Percentiles rank a stretch among this genome's conserved stretches.
Evolutionary conservation across 129 eudicot genomes (phyloP).

Genomic region (Mikania micrantha): DNA sequence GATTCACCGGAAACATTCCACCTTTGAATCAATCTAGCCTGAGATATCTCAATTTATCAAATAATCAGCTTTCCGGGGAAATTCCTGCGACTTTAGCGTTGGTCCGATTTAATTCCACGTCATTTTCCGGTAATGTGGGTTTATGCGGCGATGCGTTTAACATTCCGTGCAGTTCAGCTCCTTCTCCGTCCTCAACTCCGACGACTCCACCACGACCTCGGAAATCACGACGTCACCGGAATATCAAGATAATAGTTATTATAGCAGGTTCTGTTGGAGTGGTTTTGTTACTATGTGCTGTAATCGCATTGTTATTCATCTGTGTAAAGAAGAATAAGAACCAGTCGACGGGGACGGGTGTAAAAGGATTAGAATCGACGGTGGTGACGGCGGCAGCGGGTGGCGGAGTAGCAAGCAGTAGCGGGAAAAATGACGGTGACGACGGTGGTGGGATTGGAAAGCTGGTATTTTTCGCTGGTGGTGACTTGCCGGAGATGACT

Average conservation of each 20-base stretch:
- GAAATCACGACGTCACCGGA: conserved; percentile 21
- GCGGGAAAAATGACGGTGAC: conserved; percentile 16
- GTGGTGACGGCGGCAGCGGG: conserved; percentile 14
- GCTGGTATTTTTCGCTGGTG: conserved; percentile 64
- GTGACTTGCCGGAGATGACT: conserved; percentile 62
- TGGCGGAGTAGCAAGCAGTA: background rate
- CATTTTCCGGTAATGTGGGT: conserved; percentile 46
- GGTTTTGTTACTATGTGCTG: conserved; percentile 28
- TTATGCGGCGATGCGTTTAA: conserved; percentile 52
- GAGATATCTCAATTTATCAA: conserved; percentile 57
- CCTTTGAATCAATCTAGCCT: conserved; percentile 54
- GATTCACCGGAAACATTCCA: conserved; percentile 61
- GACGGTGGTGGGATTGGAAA: conserved; percentile 59
- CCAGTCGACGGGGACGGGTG: conserved; percentile 3
- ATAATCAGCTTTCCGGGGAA: conserved; percentile 57
- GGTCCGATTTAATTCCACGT: conserved; percentile 47
- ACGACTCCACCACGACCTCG: background rate
- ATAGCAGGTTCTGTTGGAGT: conserved; percentile 40
- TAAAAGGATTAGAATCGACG: conserved; percentile 10
- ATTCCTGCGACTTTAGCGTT: conserved; percentile 56
- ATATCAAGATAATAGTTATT: conserved; percentile 31
- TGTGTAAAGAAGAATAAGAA: conserved; percentile 10
- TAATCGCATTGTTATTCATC: conserved; percentile 15
- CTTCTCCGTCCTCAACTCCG: conserved; percentile 34
- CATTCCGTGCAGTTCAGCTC: conserved; percentile 30